These are phyloP conservation scores for Metschnikowia cubensis DNA, from an alignment of 805 yeast species.

Conservation along the genomic window DNA sequence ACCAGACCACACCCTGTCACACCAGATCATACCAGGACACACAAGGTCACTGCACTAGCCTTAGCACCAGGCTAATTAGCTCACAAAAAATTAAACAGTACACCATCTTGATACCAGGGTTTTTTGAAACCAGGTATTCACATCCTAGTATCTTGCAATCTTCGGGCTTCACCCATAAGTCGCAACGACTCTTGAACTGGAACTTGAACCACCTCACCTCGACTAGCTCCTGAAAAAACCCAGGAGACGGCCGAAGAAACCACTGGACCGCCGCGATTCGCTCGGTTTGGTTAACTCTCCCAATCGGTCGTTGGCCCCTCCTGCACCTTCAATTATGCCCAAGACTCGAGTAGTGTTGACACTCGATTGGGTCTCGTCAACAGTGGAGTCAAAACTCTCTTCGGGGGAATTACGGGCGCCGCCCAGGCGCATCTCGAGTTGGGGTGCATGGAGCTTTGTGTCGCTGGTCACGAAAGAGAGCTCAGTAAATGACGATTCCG, in stretches of 20 bases:
- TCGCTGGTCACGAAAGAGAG: constrained; percentile 12
- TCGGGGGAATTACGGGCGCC: background rate
- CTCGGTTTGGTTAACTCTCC: background rate
- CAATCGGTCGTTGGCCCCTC: background rate
- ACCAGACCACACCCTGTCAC: no score
- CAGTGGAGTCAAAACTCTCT: background rate
- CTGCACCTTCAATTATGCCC: constrained; percentile 1
- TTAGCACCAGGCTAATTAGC: no score
- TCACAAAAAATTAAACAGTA: no score
- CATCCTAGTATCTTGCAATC: no score
- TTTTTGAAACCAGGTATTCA: no score
- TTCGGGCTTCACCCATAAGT: no score
- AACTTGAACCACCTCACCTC: background rate
- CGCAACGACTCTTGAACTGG: background rate
- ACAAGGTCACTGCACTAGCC: no score
- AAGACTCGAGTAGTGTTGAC: background rate
- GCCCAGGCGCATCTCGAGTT: background rate
- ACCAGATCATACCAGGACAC: no score
- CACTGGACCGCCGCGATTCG: background rate
- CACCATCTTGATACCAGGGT: no score
- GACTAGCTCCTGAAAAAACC: background rate
- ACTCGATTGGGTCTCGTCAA: background rate
- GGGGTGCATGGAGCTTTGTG: constrained; percentile 1
- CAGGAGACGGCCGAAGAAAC: background rate
- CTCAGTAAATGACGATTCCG: constrained; percentile 12